These are phyloP conservation scores for Tanozyma kutaoensis DNA, from an alignment of 805 yeast species.

Conservation along the genomic window DNA sequence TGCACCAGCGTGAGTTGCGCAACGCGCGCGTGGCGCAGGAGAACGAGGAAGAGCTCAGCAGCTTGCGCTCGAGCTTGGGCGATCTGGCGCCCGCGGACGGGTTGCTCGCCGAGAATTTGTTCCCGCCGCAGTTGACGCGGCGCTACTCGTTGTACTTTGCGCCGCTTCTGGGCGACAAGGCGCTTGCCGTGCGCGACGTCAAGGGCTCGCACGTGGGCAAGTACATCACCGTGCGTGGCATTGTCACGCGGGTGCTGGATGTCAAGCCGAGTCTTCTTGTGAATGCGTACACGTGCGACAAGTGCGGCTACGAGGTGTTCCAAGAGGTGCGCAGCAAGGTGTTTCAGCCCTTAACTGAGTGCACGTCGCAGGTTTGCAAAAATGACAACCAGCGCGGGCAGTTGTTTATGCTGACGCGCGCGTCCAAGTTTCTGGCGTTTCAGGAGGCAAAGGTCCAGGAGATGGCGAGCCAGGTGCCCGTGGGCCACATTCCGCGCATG, in stretches of 20 bases:
- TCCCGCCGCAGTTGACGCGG: slow-evolving; percentile 79
- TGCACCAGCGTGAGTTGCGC: slow-evolving; percentile 79
- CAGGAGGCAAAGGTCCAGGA: slow-evolving; percentile 95
- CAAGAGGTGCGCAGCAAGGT: slow-evolving; percentile 83
- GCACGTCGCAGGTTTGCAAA: slow-evolving; percentile 70
- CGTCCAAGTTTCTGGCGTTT: slow-evolving; percentile 88
- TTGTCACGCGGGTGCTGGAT: slow-evolving; percentile 89
- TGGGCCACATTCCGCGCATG: slow-evolving; percentile 92
- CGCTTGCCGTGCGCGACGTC: slow-evolving; percentile 82
- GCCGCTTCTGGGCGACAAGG: slow-evolving; percentile 50
- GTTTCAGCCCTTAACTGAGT: slow-evolving; percentile 78
- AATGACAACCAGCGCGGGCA: slow-evolving; percentile 79
- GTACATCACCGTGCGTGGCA: slow-evolving; percentile 83
- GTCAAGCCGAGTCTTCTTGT: slow-evolving; percentile 88
- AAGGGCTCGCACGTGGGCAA: slow-evolving; percentile 77
- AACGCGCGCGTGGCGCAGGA: slow-evolving; percentile 64
- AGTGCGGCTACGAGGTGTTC: slow-evolving; percentile 92
- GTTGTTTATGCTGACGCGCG: slow-evolving; percentile 84
- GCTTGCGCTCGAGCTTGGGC: slow-evolving; percentile 21
- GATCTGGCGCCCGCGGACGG: slow-evolving; percentile 5
- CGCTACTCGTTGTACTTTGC: slow-evolving; percentile 79
- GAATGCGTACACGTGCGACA: slow-evolving; percentile 93
- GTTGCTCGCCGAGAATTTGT: slow-evolving; percentile 31
- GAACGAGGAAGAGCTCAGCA: slow-evolving; percentile 43
- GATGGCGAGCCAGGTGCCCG: slow-evolving; percentile 91